phyloP scores from a whole-genome alignment of 2,329 filamentous ascomycete genomes.

The Saccharata proteae region DNA sequence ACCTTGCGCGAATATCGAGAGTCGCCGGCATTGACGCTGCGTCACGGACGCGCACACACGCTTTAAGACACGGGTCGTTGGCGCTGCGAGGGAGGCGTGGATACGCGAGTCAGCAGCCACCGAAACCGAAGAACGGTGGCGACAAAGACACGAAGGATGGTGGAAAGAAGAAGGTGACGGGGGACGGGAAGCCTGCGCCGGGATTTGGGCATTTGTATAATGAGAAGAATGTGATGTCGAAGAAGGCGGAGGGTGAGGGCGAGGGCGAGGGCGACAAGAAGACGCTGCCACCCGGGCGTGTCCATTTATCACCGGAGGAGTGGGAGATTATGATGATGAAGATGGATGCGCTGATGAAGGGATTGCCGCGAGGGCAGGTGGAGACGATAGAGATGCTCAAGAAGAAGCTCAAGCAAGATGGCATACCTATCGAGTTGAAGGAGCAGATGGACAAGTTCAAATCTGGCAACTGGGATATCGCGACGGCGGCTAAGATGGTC shows the following conservation, averaged over 20 bases:
- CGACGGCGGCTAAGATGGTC: slow-evolving; percentile 49
- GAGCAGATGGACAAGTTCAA: slow-evolving; percentile 47
- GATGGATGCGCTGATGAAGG: slow-evolving; percentile 44
- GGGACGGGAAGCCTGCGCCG: slow-evolving; percentile 22
- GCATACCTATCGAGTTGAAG: slow-evolving; percentile 53
- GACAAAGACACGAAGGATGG: slow-evolving; percentile 9
- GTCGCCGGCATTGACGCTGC: slow-evolving; percentile 39
- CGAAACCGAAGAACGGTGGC: slow-evolving; percentile 18
- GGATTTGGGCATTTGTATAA: slow-evolving; percentile 36
- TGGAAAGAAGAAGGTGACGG: slow-evolving; percentile 14
- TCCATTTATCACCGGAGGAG: too few species aligned
- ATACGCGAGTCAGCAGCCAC: slow-evolving; percentile 28
- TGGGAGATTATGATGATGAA: slow-evolving; percentile 45
- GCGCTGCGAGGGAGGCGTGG: slow-evolving; percentile 30
- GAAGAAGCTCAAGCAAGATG: slow-evolving; percentile 52
- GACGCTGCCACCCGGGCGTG: slow-evolving; percentile 40
- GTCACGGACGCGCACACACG: slow-evolving; percentile 35
- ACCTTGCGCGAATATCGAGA: slow-evolving; percentile 51
- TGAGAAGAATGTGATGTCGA: slow-evolving; percentile 28
- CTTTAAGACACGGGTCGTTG: slow-evolving; percentile 18
- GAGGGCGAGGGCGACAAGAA: slow-evolving; percentile 18
- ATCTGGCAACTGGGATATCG: slow-evolving; percentile 36
- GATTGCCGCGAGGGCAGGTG: slow-evolving; percentile 50
- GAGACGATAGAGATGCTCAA: slow-evolving; percentile 48
- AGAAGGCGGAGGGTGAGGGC: slow-evolving; percentile 20